Conservation (phyloP, 176 grass and related monocot species). For the Dactylis glomerata region DNA sequence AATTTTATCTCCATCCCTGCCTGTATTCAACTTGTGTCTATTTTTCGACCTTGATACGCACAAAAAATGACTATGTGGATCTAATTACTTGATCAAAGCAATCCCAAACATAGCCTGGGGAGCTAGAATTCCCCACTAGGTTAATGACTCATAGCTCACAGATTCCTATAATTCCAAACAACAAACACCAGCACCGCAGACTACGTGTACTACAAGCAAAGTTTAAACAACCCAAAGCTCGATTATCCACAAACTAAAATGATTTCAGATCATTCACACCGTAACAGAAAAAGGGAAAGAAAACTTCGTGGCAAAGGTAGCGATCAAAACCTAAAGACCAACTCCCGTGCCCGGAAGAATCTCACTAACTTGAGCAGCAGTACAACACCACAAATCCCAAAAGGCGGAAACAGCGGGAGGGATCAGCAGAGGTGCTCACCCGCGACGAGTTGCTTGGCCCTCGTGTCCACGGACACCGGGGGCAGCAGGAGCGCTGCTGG, state of each 20-base stretch:
- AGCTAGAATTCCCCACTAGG: not conserved
- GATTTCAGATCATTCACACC: not conserved
- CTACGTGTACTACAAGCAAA: not conserved
- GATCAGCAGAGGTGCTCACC: not conserved
- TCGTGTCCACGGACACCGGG: not conserved
- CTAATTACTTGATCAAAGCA: not conserved
- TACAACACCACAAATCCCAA: not conserved
- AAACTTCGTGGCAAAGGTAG: not conserved
- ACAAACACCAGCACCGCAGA: not conserved
- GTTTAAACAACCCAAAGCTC: not conserved
- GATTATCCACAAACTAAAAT: not conserved
- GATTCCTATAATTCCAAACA: not conserved
- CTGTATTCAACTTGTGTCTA: not conserved
- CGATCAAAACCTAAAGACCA: not conserved
- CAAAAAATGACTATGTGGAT: not conserved
- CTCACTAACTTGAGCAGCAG: not conserved
- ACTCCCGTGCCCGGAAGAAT: not conserved
- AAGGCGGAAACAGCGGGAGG: not conserved
- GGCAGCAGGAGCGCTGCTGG: conserved; percentile 20
- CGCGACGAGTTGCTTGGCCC: not conserved
- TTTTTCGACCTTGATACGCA: not conserved
- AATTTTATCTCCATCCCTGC: not conserved
- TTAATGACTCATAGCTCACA: not conserved
- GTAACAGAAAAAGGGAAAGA: not conserved
- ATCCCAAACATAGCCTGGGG: not conserved